Percentiles rank a stretch among this genome's conserved stretches.
These are phyloP conservation scores for Aspergillus diversus DNA, from an alignment of 495 filamentous ascomycete genomes.

Conservation along the genomic window DNA sequence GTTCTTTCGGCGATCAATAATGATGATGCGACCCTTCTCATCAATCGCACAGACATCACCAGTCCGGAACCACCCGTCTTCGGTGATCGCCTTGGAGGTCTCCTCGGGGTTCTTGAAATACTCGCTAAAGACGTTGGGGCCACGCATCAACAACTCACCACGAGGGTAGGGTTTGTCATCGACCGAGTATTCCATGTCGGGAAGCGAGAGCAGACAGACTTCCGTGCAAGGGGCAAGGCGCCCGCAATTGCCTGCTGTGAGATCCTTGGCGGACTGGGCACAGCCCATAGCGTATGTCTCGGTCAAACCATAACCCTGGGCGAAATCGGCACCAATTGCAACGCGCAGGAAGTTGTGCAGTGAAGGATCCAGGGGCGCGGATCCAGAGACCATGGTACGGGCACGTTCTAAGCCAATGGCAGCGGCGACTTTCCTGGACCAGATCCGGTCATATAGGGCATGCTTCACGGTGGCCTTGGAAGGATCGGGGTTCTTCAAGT, in stretches of 20 bases:
- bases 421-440: constrained; percentile 83
- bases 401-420: constrained; percentile 79
- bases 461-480: constrained; percentile 80
- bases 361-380: constrained; percentile 85
- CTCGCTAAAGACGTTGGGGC: constrained; percentile 74
- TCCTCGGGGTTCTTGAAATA: constrained; percentile 90
- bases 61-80: constrained; percentile 96
- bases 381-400: constrained; percentile 80
- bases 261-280: constrained; percentile 70
- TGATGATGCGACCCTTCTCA: constrained; percentile 80
- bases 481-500: constrained; percentile 67
- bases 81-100: constrained; percentile 77
- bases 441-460: constrained; percentile 87
- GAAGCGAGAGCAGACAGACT: constrained; percentile 80
- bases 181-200: constrained; percentile 92
- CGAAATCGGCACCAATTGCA: constrained; percentile 75
- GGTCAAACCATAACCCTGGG: constrained; percentile 92
- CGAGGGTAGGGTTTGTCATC: constrained; percentile 93
- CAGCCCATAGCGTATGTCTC: constrained; percentile 86
- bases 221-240: constrained; percentile 68
- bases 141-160: constrained; percentile 86
- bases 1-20: constrained; percentile 98
- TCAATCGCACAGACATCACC: constrained; percentile 89
- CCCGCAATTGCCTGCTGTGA: constrained; percentile 81
- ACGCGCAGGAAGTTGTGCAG: constrained; percentile 89